Evolutionary conservation across 345 rosid genomes (phyloP), one percentile per base, ranked within the genome.

Genomic region (Chamaenerion angustifolium): DNA sequence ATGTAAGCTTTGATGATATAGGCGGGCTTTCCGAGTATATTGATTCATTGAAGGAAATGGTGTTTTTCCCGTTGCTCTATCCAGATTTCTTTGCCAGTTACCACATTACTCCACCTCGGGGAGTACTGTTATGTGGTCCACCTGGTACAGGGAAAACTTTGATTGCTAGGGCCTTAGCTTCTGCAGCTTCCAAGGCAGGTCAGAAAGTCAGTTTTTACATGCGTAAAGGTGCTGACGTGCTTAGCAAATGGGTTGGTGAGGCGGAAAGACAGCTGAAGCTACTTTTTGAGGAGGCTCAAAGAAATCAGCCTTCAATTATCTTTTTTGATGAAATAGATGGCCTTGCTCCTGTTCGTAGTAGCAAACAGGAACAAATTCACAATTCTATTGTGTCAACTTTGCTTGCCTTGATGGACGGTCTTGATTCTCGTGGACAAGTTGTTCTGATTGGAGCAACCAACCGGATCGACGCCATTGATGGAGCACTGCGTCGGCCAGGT

Each of bases 241-340:
- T 93, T 62, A 93, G 99, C 73, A 93, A 93, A 65, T 93, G 99
- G 99, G 99, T 93, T 68, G 99, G 99, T 52, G 99, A 93, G 82
- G 99, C 99, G 51, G 99, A 93, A 66, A 88, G 99, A 65, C 99
- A 93, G 49, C 60, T 93, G 68, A 93, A 93, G 71, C 68, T 93
- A 64, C 96, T 93, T 54, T 93, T 93, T 60, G 96, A 93, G 71
- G 99, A 93, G 61, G 99, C 99, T 42, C 99, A 93, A 61, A 76
- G 84, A 68, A 93, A 93, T 62, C 99, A 93, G 62, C 99, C 99
- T 59, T 88, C 99, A 21, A 93, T 93, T 46, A 93, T 93, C 50
- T 93, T 93, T 68, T 93, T 93, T 67, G 99, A 93, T 70, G 99
- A 93, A 68, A 93, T 93, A 63, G 99, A 93, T 73, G 99, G 96